These are phyloP conservation scores for Aspergillus sp. DNA, from an alignment of 2,329 filamentous ascomycete genomes.

Conservation along the genomic window DNA sequence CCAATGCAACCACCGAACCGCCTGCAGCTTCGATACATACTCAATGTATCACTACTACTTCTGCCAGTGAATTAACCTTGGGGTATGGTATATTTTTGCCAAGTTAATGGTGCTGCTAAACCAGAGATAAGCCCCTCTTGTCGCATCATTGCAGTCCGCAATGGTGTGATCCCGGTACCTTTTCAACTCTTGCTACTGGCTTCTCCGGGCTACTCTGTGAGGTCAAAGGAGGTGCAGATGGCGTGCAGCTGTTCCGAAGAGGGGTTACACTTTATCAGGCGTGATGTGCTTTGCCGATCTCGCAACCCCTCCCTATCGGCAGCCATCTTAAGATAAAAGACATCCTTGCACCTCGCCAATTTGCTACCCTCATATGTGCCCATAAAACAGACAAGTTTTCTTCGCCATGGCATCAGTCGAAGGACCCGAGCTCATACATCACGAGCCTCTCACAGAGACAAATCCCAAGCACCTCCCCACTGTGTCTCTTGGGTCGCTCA, in stretches of 20 bases:
- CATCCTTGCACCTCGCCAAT: neutral
- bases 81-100: neutral
- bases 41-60: no score
- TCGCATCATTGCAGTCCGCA: constrained; percentile 5
- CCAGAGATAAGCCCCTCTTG: neutral
- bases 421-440: neutral
- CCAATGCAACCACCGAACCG: no score
- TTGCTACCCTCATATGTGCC: neutral
- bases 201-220: neutral
- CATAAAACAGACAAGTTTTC: neutral
- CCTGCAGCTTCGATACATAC: no score
- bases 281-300: neutral
- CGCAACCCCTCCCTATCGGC: neutral
- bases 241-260: constrained; percentile 3
- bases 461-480: neutral
- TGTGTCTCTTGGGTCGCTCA: neutral
- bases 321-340: neutral
- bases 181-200: neutral
- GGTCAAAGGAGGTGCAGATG: constrained; percentile 9
- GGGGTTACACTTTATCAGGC: neutral
- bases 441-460: neutral
- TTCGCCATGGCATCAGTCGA: constrained; percentile 1
- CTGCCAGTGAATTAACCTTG: neutral
- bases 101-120: neutral
- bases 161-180: constrained; percentile 3